Evolutionary conservation across 2,329 filamentous ascomycete species (phyloP).

Genomic region (Proliferodiscus dingleyae): DNA sequence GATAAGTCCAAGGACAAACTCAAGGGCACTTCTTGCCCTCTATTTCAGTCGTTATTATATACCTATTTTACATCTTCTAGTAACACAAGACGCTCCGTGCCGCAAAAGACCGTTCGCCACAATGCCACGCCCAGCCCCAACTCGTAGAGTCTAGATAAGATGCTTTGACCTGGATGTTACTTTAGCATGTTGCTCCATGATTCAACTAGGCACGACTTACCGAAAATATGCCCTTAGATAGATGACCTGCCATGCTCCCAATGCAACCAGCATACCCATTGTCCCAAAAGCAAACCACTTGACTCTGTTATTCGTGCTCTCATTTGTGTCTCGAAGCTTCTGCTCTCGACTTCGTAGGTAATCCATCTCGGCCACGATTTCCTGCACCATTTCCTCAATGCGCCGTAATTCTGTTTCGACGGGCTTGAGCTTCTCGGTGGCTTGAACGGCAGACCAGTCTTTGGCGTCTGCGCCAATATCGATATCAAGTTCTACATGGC

Average conservation of each 20-base stretch:
- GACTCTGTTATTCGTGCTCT: conserved; percentile 97
- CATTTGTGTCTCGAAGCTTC: conserved; percentile 95
- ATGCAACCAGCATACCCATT: conserved; percentile 80
- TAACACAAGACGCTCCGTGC: too few relatives aligned
- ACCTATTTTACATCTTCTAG: too few relatives aligned
- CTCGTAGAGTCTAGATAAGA: too few relatives aligned
- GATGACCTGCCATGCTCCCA: conserved; percentile 96
- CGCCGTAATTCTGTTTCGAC: conserved; percentile 90
- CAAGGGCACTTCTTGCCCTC: too few relatives aligned
- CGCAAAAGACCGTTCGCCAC: too few relatives aligned
- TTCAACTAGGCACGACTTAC: too few relatives aligned
- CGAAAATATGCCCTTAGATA: too few relatives aligned
- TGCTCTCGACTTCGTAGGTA: conserved; percentile 87
- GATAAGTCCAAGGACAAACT: too few relatives aligned
- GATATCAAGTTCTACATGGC: conserved; percentile 52
- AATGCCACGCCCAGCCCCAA: too few relatives aligned
- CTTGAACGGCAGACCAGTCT: conserved; percentile 96
- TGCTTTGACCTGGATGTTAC: too few relatives aligned
- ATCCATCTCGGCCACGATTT: conserved; percentile 93
- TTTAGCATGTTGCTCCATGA: too few relatives aligned
- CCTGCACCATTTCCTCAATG: conserved; percentile 83
- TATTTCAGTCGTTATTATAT: too few relatives aligned
- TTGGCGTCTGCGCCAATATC: conserved; percentile 56
- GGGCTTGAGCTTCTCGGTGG: conserved; percentile 95
- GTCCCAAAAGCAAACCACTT: conserved; percentile 98